These are phyloP conservation scores for Skeletonema tropicum DNA, from an alignment of 108 stramenopile species.

Conservation along the genomic window DNA sequence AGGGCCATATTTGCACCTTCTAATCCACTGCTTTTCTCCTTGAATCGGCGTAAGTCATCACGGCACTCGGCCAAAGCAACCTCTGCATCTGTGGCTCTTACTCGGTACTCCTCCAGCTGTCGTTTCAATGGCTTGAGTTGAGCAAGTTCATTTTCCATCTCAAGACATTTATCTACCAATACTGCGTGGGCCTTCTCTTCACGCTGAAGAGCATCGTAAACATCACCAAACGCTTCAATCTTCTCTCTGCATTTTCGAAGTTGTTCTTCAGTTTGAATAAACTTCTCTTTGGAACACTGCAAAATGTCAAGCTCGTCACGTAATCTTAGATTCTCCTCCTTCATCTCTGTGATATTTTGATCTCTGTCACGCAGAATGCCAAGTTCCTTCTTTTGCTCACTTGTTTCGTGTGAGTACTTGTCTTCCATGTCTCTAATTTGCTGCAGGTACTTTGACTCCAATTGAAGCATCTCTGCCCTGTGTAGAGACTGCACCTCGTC, in stretches of 20 bases:
- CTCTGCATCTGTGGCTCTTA: constrained; percentile 73
- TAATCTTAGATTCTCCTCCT: constrained; percentile 57
- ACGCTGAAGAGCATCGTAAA: constrained; percentile 67
- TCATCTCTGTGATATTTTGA: constrained; percentile 32
- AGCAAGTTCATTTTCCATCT: constrained; percentile 73
- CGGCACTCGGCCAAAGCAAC: constrained; percentile 72
- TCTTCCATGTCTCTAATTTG: constrained; percentile 43
- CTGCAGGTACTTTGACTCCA: constrained; percentile 56
- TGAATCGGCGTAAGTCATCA: constrained; percentile 50
- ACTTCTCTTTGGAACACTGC: constrained; percentile 57
- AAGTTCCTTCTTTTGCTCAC: constrained; percentile 44
- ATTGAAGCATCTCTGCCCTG: constrained; percentile 72
- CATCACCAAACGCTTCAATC: constrained; percentile 67
- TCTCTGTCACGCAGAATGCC: constrained; percentile 35
- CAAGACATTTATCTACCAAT: constrained; percentile 74
- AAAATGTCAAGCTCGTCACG: constrained; percentile 82
- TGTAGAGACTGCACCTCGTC: constrained; percentile 57
- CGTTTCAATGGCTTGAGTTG: constrained; percentile 65
- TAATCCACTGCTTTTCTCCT: constrained; percentile 47
- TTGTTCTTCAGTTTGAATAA: constrained; percentile 64
- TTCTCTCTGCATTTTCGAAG: constrained; percentile 69
- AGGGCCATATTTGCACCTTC: constrained; percentile 53
- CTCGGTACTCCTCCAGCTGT: constrained; percentile 82
- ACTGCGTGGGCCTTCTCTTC: constrained; percentile 81
- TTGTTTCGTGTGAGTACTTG: constrained; percentile 45